Percentiles rank a stretch among this genome's conserved stretches.
These are phyloP conservation scores for Didymellaceae sp. DNA, from an alignment of 2,329 filamentous ascomycete genomes.

Conservation along the genomic window DNA sequence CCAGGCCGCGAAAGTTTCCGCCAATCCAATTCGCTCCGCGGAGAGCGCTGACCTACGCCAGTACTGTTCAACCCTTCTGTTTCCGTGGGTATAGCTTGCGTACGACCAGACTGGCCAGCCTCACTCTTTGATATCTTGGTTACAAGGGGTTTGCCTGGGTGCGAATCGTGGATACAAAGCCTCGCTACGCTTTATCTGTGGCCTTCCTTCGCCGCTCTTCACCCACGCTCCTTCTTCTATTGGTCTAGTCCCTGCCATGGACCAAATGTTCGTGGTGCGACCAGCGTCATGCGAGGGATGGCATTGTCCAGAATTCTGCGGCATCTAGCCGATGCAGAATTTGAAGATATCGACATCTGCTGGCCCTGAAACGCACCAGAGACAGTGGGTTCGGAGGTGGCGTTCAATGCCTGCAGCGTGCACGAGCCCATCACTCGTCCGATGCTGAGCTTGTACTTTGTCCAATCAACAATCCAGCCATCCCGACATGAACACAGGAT, in stretches of 20 bases:
- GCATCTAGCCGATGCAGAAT: not conserved
- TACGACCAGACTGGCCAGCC: not conserved
- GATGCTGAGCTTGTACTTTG: not conserved
- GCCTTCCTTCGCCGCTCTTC: not conserved
- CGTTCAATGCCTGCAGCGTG: not conserved
- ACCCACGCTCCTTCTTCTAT: not conserved
- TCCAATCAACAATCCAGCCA: not conserved
- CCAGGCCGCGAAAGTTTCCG: constrained; percentile 8
- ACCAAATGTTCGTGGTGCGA: not conserved
- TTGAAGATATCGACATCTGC: not conserved
- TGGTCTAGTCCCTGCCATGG: not conserved
- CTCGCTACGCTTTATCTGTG: not conserved
- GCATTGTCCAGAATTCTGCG: not conserved
- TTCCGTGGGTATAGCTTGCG: not conserved
- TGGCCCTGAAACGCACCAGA: not conserved
- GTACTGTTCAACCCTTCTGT: not conserved
- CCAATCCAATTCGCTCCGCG: not conserved
- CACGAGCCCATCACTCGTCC: not conserved
- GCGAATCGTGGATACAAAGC: no score
- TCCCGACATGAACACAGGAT: not conserved
- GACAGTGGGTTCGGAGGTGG: not conserved
- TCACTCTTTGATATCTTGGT: not conserved
- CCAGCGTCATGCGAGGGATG: not conserved
- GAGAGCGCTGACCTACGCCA: not conserved
- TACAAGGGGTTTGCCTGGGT: not conserved